Base-by-base conservation (phyloP, 1,284 basidiomycete genomes). In the Cerioporus squamosus region DNA sequence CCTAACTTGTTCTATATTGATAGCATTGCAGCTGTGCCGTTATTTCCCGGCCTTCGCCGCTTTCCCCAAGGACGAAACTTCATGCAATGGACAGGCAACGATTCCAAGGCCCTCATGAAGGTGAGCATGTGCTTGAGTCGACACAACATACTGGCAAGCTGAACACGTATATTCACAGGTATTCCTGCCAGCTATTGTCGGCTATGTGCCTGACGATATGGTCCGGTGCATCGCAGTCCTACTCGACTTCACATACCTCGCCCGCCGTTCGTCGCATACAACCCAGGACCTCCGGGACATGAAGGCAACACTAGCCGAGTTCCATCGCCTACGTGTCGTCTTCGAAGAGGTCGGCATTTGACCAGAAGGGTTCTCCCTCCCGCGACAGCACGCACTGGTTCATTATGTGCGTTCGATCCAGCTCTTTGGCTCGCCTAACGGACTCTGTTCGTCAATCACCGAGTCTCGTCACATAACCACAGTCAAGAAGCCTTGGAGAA, bases 41-140 rank as follows among this genome's bases (percentile, higher is more conserved):
- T 42, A 9, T 69, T 66, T 36, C 56, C 63, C 2, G 66, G 63
- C 1, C 46, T 69, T 1, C 55, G 61, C 0, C 55, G 59, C 0
- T 69, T 69, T 36, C 57, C 49, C 0, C 23, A 67, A 24, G 64
- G 67, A 0, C 45, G 57, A 8, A 54, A 54, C 44, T 69, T 69
- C 53, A 63, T 62, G 17, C 60, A 65, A 40, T 69, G 68, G 68
- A 69, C 66, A 2, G 68, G 68, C 0, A 44, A 69, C 20, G 62
- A 69, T 26, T 68, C 65, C 0, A 67, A 68, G 44, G 68, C 56
- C 0, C 38, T 69, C 3, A 69, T 69, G 68, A 68, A 69, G 62
- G 66, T 64, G 22, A 29, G 42, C 6, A 12, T 12, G 7, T 10
- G 2, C 40, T 14, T 3, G 17, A n/a, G 23, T 4, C 23, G 10